phyloP scores from a whole-genome alignment of 2,329 filamentous ascomycete species.

The Talaromyces sp. region DNA sequence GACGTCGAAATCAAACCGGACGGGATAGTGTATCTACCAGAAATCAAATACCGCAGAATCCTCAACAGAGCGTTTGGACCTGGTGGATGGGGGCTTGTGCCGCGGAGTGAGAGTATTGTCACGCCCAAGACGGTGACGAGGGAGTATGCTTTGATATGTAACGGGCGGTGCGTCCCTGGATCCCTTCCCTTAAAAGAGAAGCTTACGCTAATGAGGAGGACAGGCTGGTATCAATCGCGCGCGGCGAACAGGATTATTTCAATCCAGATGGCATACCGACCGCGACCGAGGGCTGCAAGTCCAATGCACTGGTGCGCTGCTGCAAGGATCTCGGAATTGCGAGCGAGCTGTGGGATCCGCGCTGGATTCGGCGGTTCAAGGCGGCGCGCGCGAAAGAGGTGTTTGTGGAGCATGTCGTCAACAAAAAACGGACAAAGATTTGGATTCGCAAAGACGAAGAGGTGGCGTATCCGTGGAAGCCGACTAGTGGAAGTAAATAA shows the following conservation, averaged over 20 bases:
- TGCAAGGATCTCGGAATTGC: conserved; percentile 97
- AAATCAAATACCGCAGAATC: conserved; percentile 95
- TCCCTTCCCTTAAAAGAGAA: not conserved
- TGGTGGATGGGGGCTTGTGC: conserved; percentile 91
- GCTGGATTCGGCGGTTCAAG: conserved; percentile 81
- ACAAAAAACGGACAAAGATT: conserved; percentile 85
- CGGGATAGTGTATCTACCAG: conserved; percentile 90
- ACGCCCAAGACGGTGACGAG: conserved; percentile 76
- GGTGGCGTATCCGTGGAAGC: conserved; percentile 60
- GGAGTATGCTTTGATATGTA: conserved; percentile 86
- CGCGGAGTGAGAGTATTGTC: conserved; percentile 77
- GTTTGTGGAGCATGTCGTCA: conserved; percentile 82
- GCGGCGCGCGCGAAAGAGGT: conserved; percentile 68
- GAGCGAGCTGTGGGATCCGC: conserved; percentile 92
- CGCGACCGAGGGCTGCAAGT: conserved; percentile 94
- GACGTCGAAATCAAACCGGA: conserved; percentile 98
- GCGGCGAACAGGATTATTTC: conserved; percentile 94
- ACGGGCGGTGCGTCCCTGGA: conserved; percentile 62
- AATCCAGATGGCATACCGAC: conserved; percentile 83
- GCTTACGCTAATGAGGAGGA: not conserved
- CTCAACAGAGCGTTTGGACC: conserved; percentile 89
- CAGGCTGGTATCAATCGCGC: conserved; percentile 85
- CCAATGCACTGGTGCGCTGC: conserved; percentile 94
- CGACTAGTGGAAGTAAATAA: conserved; percentile 25
- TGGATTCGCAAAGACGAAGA: conserved; percentile 80